Evolutionary conservation across 352 stramenopile species (phyloP), one percentile per base, ranked within the genome.

Genomic region (Globisporangium mamillatum): DNA sequence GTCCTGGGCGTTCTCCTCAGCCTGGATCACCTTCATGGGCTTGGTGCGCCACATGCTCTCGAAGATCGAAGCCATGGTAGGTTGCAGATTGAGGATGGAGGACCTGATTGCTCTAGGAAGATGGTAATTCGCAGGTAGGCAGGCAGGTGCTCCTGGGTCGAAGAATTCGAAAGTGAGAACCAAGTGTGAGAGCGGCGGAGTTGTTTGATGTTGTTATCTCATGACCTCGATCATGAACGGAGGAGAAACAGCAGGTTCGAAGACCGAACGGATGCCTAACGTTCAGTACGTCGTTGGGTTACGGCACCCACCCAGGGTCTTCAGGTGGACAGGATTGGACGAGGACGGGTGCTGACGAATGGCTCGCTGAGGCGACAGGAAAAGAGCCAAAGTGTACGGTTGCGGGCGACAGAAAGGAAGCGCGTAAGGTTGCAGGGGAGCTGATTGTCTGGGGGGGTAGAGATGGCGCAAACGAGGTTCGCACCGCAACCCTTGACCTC

Each of bases 1-100:
- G 20, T 90, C 78, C 44, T 80, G 61, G 22, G 74, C 72, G 57
- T 80, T 74, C 60, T 89, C 78, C 54, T 90, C 81, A 24, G 78
- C 79, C 5, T 79, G 63, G 67, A 88, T 85, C 20, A 88, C 79
- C 38, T 73, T 67, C 53, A 88, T 70, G 14, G 80, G 80, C 73
- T 88, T 88, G 66, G 75, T 88, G 53, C 77, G 77, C 32, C 78
- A 84, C 64, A 80, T 67, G n/a, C 54, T 67, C 56, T 53, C 53
- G 7, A 72, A n/a, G 7, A 72, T 59, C 29, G 56, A 53, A 20
- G 27, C 55, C 55, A 60, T 60, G 55, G 10, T 44, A 38, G 27
- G 3, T 36, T 58, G 50, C 50, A 32, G 22, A 10, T 60, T 32
- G 55, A 14, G 29, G 14, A 44, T 32, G 24, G 18, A 36, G 44